Evolutionary conservation across 371 early-diverging fungal genomes (phyloP).

Genomic region (Lichtheimia ramosa): DNA sequence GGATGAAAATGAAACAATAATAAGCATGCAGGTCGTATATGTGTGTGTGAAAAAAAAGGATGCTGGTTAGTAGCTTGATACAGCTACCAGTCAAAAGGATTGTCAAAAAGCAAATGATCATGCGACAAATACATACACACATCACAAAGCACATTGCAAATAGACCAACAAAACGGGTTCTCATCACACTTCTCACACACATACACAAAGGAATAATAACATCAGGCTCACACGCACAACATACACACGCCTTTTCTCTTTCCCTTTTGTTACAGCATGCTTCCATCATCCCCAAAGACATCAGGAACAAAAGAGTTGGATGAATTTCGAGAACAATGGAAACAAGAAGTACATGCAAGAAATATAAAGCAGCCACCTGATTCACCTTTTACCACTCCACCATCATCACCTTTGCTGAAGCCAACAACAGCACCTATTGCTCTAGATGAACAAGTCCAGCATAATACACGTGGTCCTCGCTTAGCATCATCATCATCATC

Average conservation of each 20-base stretch:
- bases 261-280: neutral
- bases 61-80: too few relatives aligned
- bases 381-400: slow-evolving; percentile 8
- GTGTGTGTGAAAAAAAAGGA: too few relatives aligned
- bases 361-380: slow-evolving; percentile 7
- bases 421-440: neutral
- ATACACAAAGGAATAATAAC: too few relatives aligned
- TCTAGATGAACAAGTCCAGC: neutral
- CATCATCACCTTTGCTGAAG: neutral
- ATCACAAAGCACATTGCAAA: too few relatives aligned
- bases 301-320: slow-evolving; percentile 9
- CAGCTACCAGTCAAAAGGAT: too few relatives aligned
- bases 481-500: neutral
- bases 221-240: too few relatives aligned
- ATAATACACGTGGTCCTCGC: neutral
- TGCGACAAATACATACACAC: too few relatives aligned
- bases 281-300: neutral
- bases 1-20: too few relatives aligned
- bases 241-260: slow-evolving; percentile 1
- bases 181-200: too few relatives aligned
- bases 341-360: slow-evolving; percentile 15
- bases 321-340: slow-evolving; percentile 26
- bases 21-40: too few relatives aligned
- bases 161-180: too few relatives aligned
- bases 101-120: too few relatives aligned